Base-by-base conservation (phyloP, 441 rosid species). In the Pelargonium australe region DNA sequence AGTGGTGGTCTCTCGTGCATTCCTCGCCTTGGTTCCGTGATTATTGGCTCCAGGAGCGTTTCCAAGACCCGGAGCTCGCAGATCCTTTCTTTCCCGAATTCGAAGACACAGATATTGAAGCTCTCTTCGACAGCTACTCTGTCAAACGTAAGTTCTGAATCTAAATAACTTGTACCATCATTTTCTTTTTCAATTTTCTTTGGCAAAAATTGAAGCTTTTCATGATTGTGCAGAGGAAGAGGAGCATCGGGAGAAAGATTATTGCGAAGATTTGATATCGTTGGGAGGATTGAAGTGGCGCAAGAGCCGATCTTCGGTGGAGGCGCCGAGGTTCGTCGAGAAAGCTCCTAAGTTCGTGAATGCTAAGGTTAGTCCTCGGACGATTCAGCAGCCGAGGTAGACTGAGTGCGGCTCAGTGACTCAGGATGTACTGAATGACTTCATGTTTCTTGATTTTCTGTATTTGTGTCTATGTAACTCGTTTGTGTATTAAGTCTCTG, bases 11-110 rank as follows among this genome's bases (percentile, higher is more conserved):
- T 61, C 83, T 85, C 12, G 79, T 87, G 64, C 86, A 83, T 3
- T 76, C 86, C 5, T 83, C 88, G 13, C 80, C 92, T 5, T 83
- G 84, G 81, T 86, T 85, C 77, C 85, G 84, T 28, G 87, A 84
- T 73, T 87, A 87, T 81, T 86, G 93, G 93, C 84, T 87, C 71
- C 77, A 65, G 63, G 89, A 87, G 67, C 69, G 92, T 41, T 85
- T 66, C 80, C 57, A 65, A n/a, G 88, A 87, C 65, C 81, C 79
- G 45, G 72, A 81, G 31, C 13, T 47, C 55, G 19, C 37, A 7
- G 80, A 77, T 40, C 53, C 64, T 14, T 4, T 44, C 63, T 17
- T 47, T 40, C 23, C 68, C 58, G 68, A 77, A 28, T 2, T 25
- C 55, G 55, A 47, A 69, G 78, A 70, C 25, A n/a, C 60, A 12